Conservation (phyloP, 164 flowering plant genomes). For the Warburgia ugandensis region DNA sequence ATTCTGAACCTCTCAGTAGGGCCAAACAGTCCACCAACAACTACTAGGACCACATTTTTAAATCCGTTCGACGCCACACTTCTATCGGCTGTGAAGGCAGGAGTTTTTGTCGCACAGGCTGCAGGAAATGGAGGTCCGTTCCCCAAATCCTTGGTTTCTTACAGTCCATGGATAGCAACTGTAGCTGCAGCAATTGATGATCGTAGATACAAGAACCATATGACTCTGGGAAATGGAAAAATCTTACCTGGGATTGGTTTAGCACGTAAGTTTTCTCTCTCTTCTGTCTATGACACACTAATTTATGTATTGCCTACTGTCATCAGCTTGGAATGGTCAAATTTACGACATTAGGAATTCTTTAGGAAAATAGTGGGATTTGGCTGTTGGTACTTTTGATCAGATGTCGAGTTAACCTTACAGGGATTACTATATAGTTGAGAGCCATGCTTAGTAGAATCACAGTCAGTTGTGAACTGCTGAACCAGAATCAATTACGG, state of each 20-base stretch:
- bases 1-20: slow-evolving; percentile 95
- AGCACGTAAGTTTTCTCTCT: slow-evolving; percentile 81
- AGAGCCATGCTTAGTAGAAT: too few relatives aligned
- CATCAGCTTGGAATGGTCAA: too few relatives aligned
- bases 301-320: too few relatives aligned
- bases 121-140: slow-evolving; percentile 99
- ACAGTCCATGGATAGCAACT: slow-evolving; percentile 96
- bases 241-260: slow-evolving; percentile 79
- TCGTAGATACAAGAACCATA: slow-evolving; percentile 87
- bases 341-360: too few relatives aligned
- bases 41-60: slow-evolving; percentile 74
- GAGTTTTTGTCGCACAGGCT: slow-evolving; percentile 97
- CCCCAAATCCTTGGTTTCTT: slow-evolving; percentile 83
- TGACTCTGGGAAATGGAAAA: slow-evolving; percentile 80
- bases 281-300: too few relatives aligned
- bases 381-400: too few relatives aligned
- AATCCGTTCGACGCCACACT: slow-evolving; percentile 94
- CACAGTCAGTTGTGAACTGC: too few relatives aligned
- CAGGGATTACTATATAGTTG: too few relatives aligned
- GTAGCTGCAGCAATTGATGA: slow-evolving; percentile 98
- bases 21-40: slow-evolving; percentile 88
- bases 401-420: too few relatives aligned
- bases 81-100: slow-evolving; percentile 93
- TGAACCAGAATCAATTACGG: too few relatives aligned
- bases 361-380: too few relatives aligned